These are phyloP conservation scores for Skeletonema tropicum DNA, from an alignment of 108 stramenopile species.

Conservation along the genomic window DNA sequence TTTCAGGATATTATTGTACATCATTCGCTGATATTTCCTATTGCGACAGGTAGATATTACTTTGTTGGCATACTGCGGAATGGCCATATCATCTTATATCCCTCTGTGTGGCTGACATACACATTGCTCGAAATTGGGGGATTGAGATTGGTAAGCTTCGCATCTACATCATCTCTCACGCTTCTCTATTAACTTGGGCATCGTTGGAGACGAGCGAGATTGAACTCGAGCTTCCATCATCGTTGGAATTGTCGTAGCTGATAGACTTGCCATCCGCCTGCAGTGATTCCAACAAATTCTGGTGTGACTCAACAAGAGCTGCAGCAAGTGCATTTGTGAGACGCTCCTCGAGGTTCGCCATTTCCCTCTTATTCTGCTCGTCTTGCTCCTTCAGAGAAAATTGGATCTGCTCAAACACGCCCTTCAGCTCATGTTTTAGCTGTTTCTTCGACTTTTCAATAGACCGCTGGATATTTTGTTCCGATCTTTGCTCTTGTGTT, in stretches of 20 bases:
- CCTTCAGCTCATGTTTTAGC: neutral
- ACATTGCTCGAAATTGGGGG: too few relatives aligned
- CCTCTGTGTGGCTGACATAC: too few relatives aligned
- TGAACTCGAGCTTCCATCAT: neutral
- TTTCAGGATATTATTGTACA: too few relatives aligned
- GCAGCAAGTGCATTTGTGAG: neutral
- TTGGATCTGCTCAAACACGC: neutral
- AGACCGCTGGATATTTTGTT: neutral
- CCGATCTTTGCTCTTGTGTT: conserved; percentile 5
- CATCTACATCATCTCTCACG: too few relatives aligned
- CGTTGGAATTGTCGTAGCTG: neutral
- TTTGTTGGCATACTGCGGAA: too few relatives aligned
- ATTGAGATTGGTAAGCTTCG: too few relatives aligned
- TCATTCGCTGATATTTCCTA: too few relatives aligned
- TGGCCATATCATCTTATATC: too few relatives aligned
- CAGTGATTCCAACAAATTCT: neutral
- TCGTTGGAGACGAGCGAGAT: neutral
- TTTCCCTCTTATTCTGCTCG: neutral
- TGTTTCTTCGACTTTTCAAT: conserved; percentile 9
- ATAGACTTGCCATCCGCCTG: neutral
- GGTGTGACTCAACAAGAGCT: neutral
- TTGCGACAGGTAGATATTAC: too few relatives aligned
- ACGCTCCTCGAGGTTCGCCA: conserved; percentile 1
- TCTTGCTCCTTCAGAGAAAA: neutral
- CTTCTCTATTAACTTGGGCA: neutral